Evolutionary conservation across 495 filamentous ascomycete species (phyloP), one percentile per base, ranked within the genome.

Genomic region (Penicillium arizonense): DNA sequence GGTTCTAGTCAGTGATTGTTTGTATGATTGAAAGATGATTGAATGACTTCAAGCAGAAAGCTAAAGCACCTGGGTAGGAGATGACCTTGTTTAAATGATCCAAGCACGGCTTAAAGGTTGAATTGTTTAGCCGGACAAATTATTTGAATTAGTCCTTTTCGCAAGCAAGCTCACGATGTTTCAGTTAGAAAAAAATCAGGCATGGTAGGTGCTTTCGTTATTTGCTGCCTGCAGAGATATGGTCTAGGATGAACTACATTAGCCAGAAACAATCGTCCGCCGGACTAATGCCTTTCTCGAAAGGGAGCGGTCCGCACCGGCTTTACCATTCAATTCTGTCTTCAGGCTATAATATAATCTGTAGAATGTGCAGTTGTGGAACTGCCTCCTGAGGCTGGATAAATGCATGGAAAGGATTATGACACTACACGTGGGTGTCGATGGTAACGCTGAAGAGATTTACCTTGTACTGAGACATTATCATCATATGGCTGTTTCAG

Each of bases 201-300:
- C 18, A 34, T 30, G n/a, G 30, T 18, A 44, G 37, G 16, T 40
- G 47, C 13, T n/a, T 42, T 47, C 34, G 36, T 46, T 0, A 11
- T 45, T 45, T 45, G 14, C 11, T 11, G 8, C 30, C 16, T 16
- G 11, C 43, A 45, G 1, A 32, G 38, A 30, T 28, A 14, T 36
- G 3, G 21, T 38, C 16, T 26, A 32, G 44, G 44, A 55, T 55
- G 44, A 50, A 44, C 12, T 21, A 44, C 7, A 44, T 50, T 55
- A 55, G 52, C 39, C 46, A 50, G 33, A 50, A 55, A 9, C 44
- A 26, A 9, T 49, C 38, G 23, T 38, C 46, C 20, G n/a, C 32
- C 41, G 52, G 43, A 47, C 5, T 53, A 12, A 23, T 46, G 16
- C 45, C 46, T 55, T 45, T 44, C 32, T 50, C 23, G 24, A 39